A percentile compares a stretch with the other conserved stretches of the same genome.
Evolutionary conservation across 2,329 filamentous ascomycete species (phyloP).

Genomic region (Colletotrichum salicis): DNA sequence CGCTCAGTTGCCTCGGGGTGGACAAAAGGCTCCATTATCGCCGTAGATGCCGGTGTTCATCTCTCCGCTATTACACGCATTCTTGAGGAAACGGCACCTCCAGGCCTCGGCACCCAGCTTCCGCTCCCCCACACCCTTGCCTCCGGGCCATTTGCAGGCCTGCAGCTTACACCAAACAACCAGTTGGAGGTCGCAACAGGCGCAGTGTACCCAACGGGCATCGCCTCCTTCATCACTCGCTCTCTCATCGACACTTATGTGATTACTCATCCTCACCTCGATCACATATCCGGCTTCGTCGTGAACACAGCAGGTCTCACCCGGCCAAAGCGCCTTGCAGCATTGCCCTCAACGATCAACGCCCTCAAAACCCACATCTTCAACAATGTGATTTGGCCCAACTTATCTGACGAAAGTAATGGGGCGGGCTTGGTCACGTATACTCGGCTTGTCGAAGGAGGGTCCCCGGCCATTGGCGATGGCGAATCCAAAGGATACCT

Average conservation of each 20-base stretch:
- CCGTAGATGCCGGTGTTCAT: slow-evolving; percentile 94
- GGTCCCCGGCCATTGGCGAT: slow-evolving; percentile 83
- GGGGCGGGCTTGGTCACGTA: slow-evolving; percentile 94
- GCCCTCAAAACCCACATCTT: slow-evolving; percentile 96
- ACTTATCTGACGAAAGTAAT: slow-evolving; percentile 94
- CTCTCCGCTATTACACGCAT: slow-evolving; percentile 86
- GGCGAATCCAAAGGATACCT: slow-evolving; percentile 86
- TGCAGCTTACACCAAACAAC: slow-evolving; percentile 74
- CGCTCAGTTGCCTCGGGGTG: slow-evolving; percentile 83
- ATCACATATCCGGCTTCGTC: slow-evolving; percentile 91
- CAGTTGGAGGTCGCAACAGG: slow-evolving; percentile 53
- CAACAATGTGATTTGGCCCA: slow-evolving; percentile 98
- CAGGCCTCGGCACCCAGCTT: slow-evolving; percentile 47
- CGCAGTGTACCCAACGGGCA: slow-evolving; percentile 59
- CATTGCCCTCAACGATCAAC: slow-evolving; percentile 86
- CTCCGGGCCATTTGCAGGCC: slow-evolving; percentile 81
- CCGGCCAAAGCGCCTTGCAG: slow-evolving; percentile 86
- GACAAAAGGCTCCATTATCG: slow-evolving; percentile 83
- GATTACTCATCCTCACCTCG: slow-evolving; percentile 96
- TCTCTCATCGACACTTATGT: slow-evolving; percentile 87
- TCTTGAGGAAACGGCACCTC: slow-evolving; percentile 66
- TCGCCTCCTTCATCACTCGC: slow-evolving; percentile 82
- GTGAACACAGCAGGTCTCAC: slow-evolving; percentile 91
- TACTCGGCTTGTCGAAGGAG: slow-evolving; percentile 86
- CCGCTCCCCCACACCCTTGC: slow-evolving; percentile 66